phyloP scores from a whole-genome alignment of 208 protist species.

The Trypanosoma mega region DNA sequence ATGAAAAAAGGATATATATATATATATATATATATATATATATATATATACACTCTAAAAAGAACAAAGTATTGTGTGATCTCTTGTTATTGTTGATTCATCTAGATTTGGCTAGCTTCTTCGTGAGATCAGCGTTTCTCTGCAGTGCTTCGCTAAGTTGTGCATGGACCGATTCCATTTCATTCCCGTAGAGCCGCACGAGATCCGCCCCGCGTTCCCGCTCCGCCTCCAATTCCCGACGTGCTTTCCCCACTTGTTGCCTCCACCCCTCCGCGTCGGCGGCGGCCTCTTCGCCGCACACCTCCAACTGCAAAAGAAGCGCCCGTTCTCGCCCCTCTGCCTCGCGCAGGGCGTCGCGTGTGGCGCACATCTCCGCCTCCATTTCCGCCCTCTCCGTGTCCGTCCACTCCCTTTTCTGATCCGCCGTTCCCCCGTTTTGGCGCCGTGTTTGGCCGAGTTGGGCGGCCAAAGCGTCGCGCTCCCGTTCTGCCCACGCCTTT shows the following conservation, averaged over 20 bases:
- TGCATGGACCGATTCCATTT: conserved; percentile 57
- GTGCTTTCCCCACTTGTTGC: conserved; percentile 26
- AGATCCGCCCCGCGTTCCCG: conserved; percentile 44
- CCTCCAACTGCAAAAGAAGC: conserved; percentile 55
- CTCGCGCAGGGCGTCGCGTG: conserved; percentile 21
- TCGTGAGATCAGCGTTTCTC: conserved; percentile 27
- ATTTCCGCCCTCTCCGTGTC: not conserved
- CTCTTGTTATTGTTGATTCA: conserved; percentile 1
- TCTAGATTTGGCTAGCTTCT: conserved; percentile 16
- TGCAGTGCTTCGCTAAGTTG: conserved; percentile 53
- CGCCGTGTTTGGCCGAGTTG: not conserved
- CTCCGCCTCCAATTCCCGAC: conserved; percentile 48
- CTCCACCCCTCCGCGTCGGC: conserved; percentile 31
- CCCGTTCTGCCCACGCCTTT: conserved; percentile 25
- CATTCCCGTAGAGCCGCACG: conserved; percentile 58
- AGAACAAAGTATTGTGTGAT: conserved; percentile 2
- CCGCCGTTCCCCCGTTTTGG: not conserved
- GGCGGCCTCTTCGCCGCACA: conserved; percentile 39
- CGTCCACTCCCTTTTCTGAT: not conserved
- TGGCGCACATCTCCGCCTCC: conserved; percentile 5
- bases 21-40: too few relatives aligned
- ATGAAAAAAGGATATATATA: too few relatives aligned
- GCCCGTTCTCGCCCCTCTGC: conserved; percentile 31
- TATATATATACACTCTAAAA: conserved; percentile 14
- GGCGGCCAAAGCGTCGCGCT: conserved; percentile 10